Conservation (phyloP, 2,329 filamentous ascomycete genomes). For the Escovopsis sp. region DNA sequence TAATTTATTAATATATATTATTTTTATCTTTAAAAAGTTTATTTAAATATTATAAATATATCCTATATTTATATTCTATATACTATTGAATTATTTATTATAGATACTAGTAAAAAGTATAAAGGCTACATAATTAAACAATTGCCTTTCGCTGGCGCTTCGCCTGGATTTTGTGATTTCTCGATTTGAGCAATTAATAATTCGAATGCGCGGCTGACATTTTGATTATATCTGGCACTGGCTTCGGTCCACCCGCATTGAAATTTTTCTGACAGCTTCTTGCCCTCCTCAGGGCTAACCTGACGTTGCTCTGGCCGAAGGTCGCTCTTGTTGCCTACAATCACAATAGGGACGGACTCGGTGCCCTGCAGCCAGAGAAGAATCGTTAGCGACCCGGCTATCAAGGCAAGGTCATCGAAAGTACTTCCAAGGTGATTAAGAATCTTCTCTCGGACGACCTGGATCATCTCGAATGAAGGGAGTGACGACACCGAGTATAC, state of each 20-base stretch:
- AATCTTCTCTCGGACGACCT: slow-evolving; percentile 93
- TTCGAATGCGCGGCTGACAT: slow-evolving; percentile 86
- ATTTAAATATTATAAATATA: too few relatives aligned
- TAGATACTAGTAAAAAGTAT: too few relatives aligned
- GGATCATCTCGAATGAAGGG: slow-evolving; percentile 94
- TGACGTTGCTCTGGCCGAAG: slow-evolving; percentile 85
- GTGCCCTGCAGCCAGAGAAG: slow-evolving; percentile 47
- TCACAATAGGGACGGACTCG: slow-evolving; percentile 81
- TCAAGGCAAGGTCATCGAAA: too few relatives aligned
- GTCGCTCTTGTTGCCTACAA: slow-evolving; percentile 96
- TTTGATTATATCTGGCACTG: slow-evolving; percentile 85
- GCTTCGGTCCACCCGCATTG: slow-evolving; percentile 92
- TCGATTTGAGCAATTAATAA: slow-evolving; percentile 90
- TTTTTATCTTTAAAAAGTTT: too few relatives aligned
- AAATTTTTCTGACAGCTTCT: slow-evolving; percentile 71
- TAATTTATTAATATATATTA: too few relatives aligned
- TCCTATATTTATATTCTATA: too few relatives aligned
- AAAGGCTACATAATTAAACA: slow-evolving; percentile 66
- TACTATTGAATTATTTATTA: too few relatives aligned
- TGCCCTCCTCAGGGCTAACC: slow-evolving; percentile 73
- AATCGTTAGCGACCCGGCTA: too few relatives aligned
- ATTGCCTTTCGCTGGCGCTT: slow-evolving; percentile 67
- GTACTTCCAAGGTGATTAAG: slow-evolving; percentile 73
- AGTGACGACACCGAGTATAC: slow-evolving; percentile 94
- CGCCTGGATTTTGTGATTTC: slow-evolving; percentile 79